phyloP scores from a whole-genome alignment of 768 basidiomycete genomes.

The Cystofilobasidium bisporidii region DNA sequence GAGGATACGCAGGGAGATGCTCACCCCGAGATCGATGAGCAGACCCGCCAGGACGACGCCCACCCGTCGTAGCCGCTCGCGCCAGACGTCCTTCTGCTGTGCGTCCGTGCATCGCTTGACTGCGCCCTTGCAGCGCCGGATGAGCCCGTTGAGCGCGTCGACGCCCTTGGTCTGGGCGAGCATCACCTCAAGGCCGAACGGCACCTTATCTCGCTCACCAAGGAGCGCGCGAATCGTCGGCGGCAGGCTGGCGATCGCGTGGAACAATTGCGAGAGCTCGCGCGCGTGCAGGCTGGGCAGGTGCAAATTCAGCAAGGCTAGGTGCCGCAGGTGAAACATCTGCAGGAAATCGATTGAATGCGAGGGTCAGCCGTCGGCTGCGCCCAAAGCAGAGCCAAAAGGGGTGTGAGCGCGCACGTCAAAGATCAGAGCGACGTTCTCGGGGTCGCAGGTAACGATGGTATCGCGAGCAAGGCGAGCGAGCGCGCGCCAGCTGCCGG shows the following conservation, averaged over 20 bases:
- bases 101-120: neutral
- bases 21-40: slow-evolving; percentile 17
- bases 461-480: slow-evolving; percentile 18
- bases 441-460: slow-evolving; percentile 9
- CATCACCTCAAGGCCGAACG: slow-evolving; percentile 26
- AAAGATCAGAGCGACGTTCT: slow-evolving; percentile 20
- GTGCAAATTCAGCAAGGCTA: slow-evolving; percentile 17
- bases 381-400: neutral
- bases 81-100: slow-evolving; percentile 10
- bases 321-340: slow-evolving; percentile 22
- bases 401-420: neutral
- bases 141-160: slow-evolving; percentile 13
- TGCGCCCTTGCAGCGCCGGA: slow-evolving; percentile 8
- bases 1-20: neutral
- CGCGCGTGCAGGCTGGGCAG: slow-evolving; percentile 21
- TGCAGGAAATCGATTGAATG: neutral
- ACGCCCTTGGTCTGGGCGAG: slow-evolving; percentile 20
- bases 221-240: slow-evolving; percentile 1
- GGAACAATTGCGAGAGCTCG: slow-evolving; percentile 18
- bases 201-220: neutral
- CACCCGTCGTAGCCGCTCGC: slow-evolving; percentile 11
- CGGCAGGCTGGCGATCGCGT: neutral
- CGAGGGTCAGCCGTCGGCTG: neutral
- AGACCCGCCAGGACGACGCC: slow-evolving; percentile 12
- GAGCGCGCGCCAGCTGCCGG: slow-evolving; percentile 21